Evolutionary conservation across 768 basidiomycete genomes (phyloP), one percentile per base, ranked within the genome.

Genomic region (Trametes meyenii): DNA sequence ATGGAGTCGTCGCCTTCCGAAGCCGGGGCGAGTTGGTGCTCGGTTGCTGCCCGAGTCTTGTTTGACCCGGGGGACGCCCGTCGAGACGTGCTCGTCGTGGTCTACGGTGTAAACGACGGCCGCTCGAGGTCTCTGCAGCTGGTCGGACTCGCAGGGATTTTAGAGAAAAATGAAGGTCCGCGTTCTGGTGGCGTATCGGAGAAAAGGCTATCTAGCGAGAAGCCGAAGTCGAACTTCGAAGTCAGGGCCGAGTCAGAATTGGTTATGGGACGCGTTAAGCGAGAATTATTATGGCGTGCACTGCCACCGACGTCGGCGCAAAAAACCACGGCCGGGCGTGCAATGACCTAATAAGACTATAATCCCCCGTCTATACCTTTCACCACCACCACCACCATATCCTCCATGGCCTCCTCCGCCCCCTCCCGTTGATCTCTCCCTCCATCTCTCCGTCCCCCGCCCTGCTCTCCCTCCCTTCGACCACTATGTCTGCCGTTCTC

Each of bases 401-500:
- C 52, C 33, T 36, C 44, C 33, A 39, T 57, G 50, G 39, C 51
- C 16, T 26, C 29, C 50, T 50, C 33, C 56, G 8, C 39, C 29
- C 24, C 13, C 39, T 10, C 19, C 29, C 17, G 16, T 33, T 26
- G 10, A 33, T 38, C 49, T 43, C 24, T 19, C 19, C 52, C 46
- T 14, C 40, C 23, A 46, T 14, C 35, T 14, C 43, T 43, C 59
- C 50, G 13, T 50, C 60, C n/a, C 46, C 45, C 26, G 16, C 63
- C 36, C 44, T 45, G 48, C 24, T 46, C 55, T 57, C 16, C 49
- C 19, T 26, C 33, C 29, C 33, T 21, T 5, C 52, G 21, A 43
- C 38, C 60, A 59, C 60, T 52, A 61, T 61, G 57, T 60, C 60
- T 24, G 39, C 55, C 58, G 54, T 60, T 21, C 59, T 62, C 44